A percentile compares a stretch with the other conserved stretches of the same genome.
phyloP scores from a whole-genome alignment of 192 early-diverging fungal species.

The Kickxella alabastrina region DNA sequence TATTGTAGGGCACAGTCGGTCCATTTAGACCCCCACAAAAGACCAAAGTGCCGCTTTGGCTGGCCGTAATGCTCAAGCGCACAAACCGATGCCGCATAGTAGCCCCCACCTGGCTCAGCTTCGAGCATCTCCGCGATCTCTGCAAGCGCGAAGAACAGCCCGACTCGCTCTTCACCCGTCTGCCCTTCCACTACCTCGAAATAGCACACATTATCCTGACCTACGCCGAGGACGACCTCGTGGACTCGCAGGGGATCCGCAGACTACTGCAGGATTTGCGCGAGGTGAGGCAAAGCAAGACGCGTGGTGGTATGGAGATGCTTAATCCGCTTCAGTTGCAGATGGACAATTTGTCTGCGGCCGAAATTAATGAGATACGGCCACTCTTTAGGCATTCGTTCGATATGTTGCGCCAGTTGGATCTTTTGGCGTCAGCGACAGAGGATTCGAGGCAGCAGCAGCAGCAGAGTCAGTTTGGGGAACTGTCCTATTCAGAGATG shows the following conservation, averaged over 20 bases:
- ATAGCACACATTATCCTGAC: conserved; percentile 73
- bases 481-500: conserved; percentile 28
- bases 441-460: conserved; percentile 15
- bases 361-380: conserved; percentile 93
- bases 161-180: conserved; percentile 59
- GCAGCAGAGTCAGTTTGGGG: conserved; percentile 28
- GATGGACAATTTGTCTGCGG: conserved; percentile 78
- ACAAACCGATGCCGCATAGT: conserved; percentile 77
- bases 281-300: conserved; percentile 78
- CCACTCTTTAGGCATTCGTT: conserved; percentile 83
- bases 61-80: conserved; percentile 78
- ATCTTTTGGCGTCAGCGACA: conserved; percentile 21
- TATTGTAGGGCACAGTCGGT: conserved; percentile 62
- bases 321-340: conserved; percentile 69
- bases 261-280: conserved; percentile 80
- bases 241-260: conserved; percentile 64
- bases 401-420: conserved; percentile 52
- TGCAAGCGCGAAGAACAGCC: conserved; percentile 66
- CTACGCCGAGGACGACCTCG: conserved; percentile 81
- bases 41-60: conserved; percentile 80
- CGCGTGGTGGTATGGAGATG: conserved; percentile 61
- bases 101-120: conserved; percentile 77
- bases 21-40: conserved; percentile 78
- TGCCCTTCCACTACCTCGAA: conserved; percentile 82
- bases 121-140: conserved; percentile 61